phyloP scores from a whole-genome alignment of 2,329 filamentous ascomycete species.

The Alternaria sp. region DNA sequence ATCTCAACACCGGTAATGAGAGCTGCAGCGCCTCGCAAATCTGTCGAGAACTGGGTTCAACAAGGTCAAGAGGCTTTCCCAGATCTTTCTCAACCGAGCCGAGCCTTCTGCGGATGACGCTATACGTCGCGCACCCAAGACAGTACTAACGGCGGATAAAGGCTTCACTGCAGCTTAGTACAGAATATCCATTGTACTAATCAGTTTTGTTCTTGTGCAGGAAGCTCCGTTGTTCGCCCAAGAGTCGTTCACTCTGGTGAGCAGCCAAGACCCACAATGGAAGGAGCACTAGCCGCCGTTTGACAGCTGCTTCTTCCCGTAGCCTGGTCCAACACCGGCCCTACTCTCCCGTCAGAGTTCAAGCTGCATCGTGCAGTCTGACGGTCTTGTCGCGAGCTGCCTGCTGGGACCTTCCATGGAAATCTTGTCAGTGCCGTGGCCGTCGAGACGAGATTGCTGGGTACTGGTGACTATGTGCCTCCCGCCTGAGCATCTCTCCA shows the following conservation, averaged over 20 bases:
- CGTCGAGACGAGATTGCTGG: neutral
- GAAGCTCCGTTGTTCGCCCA: neutral
- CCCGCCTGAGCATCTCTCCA: neutral
- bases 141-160: neutral
- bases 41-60: neutral
- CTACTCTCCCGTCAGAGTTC: neutral
- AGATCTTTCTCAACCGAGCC: neutral
- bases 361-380: neutral
- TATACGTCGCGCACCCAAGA: neutral
- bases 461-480: constrained; percentile 2
- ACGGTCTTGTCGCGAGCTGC: neutral
- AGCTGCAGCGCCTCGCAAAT: neutral
- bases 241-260: constrained; percentile 3
- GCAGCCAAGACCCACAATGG: neutral
- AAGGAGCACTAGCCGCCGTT: neutral
- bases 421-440: neutral
- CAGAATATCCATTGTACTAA: neutral
- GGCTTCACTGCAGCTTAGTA: neutral
- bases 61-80: neutral
- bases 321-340: neutral
- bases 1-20: neutral
- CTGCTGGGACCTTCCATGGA: neutral
- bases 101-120: neutral
- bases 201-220: neutral
- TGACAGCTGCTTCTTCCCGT: neutral